phyloP scores from a whole-genome alignment of 2,329 filamentous ascomycete genomes.

The Pleurostoma richardsiae region DNA sequence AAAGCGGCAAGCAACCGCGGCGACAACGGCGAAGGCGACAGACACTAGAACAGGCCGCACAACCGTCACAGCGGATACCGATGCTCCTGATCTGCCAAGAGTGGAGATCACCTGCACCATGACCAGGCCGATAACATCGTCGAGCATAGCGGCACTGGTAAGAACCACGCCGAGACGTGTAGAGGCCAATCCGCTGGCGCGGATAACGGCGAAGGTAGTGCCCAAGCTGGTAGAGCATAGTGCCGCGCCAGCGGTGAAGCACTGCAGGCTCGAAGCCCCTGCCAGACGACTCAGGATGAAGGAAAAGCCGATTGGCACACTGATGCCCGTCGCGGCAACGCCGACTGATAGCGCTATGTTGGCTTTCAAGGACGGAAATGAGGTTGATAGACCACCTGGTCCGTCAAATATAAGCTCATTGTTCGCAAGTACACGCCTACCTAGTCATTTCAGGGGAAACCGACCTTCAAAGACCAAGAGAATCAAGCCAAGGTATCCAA shows the following conservation, averaged over 20 bases:
- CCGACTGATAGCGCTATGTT: constrained; percentile 55
- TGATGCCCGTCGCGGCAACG: constrained; percentile 63
- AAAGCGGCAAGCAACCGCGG: constrained; percentile 42
- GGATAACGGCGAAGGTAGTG: constrained; percentile 56
- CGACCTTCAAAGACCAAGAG: constrained; percentile 66
- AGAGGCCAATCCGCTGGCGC: constrained; percentile 32
- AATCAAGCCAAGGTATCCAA: constrained; percentile 71
- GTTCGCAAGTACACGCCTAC: no score
- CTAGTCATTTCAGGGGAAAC: not conserved
- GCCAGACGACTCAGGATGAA: constrained; percentile 51
- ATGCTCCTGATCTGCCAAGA: constrained; percentile 34
- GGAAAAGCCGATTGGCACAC: constrained; percentile 58
- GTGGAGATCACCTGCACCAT: constrained; percentile 73
- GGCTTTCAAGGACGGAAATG: constrained; percentile 46
- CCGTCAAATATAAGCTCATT: no score
- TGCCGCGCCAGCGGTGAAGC: constrained; percentile 68
- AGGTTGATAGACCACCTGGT: constrained; percentile 53
- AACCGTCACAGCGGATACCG: constrained; percentile 25
- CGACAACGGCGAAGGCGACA: constrained; percentile 41
- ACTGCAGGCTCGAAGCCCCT: constrained; percentile 49
- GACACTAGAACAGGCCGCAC: constrained; percentile 41
- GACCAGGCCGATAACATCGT: constrained; percentile 72
- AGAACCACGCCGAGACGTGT: constrained; percentile 55
- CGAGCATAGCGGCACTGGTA: constrained; percentile 72
- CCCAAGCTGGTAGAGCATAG: constrained; percentile 71